Evolutionary conservation across 306 rosid species (phyloP).

Genomic region (Delonix regia): DNA sequence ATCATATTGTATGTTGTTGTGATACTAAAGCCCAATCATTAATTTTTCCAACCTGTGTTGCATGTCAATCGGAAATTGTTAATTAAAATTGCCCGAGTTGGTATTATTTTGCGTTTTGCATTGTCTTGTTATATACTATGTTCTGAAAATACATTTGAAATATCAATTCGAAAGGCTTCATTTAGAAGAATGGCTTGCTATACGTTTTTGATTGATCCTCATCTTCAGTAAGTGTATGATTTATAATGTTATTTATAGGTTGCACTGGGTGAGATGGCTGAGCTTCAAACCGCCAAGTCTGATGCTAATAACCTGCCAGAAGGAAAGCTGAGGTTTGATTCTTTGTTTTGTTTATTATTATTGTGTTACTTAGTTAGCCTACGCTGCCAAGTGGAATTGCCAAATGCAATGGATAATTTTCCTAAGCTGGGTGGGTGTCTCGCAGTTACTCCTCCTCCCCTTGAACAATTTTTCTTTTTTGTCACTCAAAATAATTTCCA

Average conservation of each 20-base stretch:
- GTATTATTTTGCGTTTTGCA: conserved; percentile 20
- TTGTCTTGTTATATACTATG: conserved; percentile 23
- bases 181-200: conserved; percentile 26
- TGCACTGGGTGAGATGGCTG: conserved; percentile 92
- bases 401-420: conserved; percentile 13
- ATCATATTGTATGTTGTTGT: conserved; percentile 8
- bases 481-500: background rate
- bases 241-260: conserved; percentile 52
- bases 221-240: conserved; percentile 2
- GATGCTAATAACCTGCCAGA: conserved; percentile 81
- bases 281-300: conserved; percentile 67
- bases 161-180: conserved; percentile 16
- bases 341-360: background rate
- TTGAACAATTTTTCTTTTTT: background rate
- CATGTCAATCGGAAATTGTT: conserved; percentile 26
- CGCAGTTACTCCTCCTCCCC: background rate
- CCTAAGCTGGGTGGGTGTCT: background rate
- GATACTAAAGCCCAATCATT: conserved; percentile 22
- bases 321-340: conserved; percentile 83
- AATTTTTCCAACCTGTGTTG: conserved; percentile 22
- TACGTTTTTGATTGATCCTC: conserved; percentile 28
- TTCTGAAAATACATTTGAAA: conserved; percentile 8
- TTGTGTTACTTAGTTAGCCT: background rate
- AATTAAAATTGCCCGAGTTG: conserved; percentile 14
- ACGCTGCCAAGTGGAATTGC: background rate